These are phyloP conservation scores for Amanita muscaria DNA, from an alignment of 768 basidiomycete species.

Conservation along the genomic window DNA sequence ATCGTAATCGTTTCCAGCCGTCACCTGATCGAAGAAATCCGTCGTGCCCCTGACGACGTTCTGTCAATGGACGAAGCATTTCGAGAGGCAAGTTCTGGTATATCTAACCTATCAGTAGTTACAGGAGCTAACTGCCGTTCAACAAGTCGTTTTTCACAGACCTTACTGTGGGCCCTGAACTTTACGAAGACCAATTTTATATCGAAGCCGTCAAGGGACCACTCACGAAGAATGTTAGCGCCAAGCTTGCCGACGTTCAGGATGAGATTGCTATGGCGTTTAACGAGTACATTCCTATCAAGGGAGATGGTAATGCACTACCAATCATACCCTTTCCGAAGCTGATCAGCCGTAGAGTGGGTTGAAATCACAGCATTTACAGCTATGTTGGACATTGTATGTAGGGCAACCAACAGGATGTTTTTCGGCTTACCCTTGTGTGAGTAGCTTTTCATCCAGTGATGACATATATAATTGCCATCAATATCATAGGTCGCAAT, in stretches of 20 bases:
- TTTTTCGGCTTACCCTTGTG: conserved; percentile 22
- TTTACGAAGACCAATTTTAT: conserved; percentile 17
- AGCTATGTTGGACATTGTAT: conserved; percentile 16
- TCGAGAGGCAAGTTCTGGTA: conserved; percentile 11
- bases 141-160: conserved; percentile 8
- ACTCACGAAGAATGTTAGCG: conserved; percentile 20
- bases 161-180: conserved; percentile 24
- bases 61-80: conserved; percentile 33
- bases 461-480: too few relatives aligned
- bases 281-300: conserved; percentile 12
- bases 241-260: conserved; percentile 17
- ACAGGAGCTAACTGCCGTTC: too few relatives aligned
- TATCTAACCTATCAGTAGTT: too few relatives aligned
- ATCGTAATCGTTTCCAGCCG: conserved; percentile 32
- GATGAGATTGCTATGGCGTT: conserved; percentile 18
- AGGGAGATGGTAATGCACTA: neutral
- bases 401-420: conserved; percentile 14
- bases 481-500: conserved; percentile 15
- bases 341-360: conserved; percentile 10
- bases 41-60: conserved; percentile 34
- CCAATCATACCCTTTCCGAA: too few relatives aligned
- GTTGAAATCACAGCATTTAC: conserved; percentile 10
- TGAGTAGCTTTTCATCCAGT: neutral
- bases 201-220: conserved; percentile 18
- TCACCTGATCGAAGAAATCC: conserved; percentile 34